Evolutionary conservation across 1,284 basidiomycete genomes (phyloP).

Genomic region (Grifola frondosa): DNA sequence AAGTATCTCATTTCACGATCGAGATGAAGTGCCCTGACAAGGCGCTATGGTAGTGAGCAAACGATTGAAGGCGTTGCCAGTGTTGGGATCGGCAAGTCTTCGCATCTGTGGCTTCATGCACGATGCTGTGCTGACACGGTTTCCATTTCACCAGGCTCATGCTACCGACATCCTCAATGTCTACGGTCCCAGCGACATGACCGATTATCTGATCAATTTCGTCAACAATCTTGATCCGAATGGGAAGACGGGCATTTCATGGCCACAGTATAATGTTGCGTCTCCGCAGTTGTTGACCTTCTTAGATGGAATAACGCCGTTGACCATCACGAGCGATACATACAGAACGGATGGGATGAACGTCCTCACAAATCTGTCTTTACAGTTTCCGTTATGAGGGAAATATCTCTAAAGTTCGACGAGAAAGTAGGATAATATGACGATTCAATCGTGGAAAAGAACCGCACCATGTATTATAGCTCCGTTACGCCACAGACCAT

Average conservation of each 20-base stretch:
- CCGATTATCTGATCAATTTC: constrained; percentile 27
- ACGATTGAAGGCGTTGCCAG: constrained; percentile 41
- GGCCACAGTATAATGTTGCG: constrained; percentile 21
- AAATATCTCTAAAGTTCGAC: too few species aligned
- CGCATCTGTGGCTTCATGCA: neutral
- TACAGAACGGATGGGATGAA: constrained; percentile 37
- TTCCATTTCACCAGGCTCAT: constrained; percentile 20
- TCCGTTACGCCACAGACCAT: too few species aligned
- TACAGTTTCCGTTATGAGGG: constrained; percentile 37
- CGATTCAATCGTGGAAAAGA: too few species aligned
- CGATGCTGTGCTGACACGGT: neutral
- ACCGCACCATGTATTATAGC: too few species aligned
- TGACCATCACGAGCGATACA: constrained; percentile 29
- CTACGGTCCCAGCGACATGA: constrained; percentile 22
- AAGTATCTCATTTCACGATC: constrained; percentile 11
- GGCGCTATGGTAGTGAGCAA: constrained; percentile 38
- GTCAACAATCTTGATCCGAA: constrained; percentile 29
- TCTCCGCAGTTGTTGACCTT: constrained; percentile 24
- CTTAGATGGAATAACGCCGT: constrained; percentile 22
- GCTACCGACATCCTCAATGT: constrained; percentile 23
- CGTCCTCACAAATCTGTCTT: constrained; percentile 37
- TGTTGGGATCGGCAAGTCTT: constrained; percentile 43
- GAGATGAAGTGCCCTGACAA: neutral
- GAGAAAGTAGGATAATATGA: too few species aligned
- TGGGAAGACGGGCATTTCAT: constrained; percentile 15